Evolutionary conservation across 2,329 filamentous ascomycete species (phyloP), one percentile per base, ranked within the genome.

Genomic region (Stylonectria norvegica): DNA sequence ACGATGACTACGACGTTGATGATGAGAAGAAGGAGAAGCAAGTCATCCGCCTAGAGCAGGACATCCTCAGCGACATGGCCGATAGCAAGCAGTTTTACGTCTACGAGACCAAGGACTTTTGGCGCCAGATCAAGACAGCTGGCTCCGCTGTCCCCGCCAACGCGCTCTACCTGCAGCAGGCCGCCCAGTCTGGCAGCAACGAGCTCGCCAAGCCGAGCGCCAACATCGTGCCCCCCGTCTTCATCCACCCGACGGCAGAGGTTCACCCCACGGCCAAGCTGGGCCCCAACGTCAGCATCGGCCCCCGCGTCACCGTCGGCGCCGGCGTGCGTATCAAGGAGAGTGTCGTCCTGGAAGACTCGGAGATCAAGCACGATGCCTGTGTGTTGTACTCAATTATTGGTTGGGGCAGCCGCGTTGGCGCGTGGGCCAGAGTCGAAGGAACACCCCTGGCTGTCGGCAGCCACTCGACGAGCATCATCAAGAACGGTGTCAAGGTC

Each of bases 41-140:
- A 58, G 88, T 95, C 35, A 86, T 98, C 55, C 87, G 93, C 38
- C 78, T 98, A 41, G 93, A 98, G 72, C 93, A 97, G 71, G 93
- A 98, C 63, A 95, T 97, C 37, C 78, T 98, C 44, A 86, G 89
- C 36, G 91, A 97, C 60, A 82, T 97, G 59, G 91, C 93, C 47
- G 93, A 97, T 69, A 95, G 81, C 78, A 93, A 95, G 71, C 88
- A 93, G 66, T 98, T 98, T 75, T 97, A 89, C 69, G 93, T 97
- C 20, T 86, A 95, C 66, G 93, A 98, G 73, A 97, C 91, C 52
- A 95, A 94, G 72, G 93, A 97, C 66, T 98, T 98, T 69, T 98
- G 93, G 93, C 89, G 93, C 57, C 93, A 98, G 75, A 97, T 98
- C 79, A 98, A 98, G 79, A 96, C 93, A 2, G 93, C 93, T 45